phyloP scores from a whole-genome alignment of 306 rosid species.

The Rosa multiflora region DNA sequence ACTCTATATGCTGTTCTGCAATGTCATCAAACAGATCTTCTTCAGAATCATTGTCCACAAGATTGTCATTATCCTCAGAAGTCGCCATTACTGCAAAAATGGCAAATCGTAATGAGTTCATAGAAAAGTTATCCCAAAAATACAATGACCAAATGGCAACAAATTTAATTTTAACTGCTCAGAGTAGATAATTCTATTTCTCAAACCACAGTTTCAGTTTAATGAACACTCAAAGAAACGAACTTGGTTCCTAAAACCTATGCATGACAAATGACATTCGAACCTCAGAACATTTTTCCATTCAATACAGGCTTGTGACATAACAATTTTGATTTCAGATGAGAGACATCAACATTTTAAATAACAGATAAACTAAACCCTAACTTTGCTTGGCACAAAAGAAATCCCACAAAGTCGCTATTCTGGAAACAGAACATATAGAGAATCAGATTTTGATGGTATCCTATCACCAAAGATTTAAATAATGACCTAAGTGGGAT shows the following conservation, averaged over 20 bases:
- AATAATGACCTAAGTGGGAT: not conserved
- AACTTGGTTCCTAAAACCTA: no score
- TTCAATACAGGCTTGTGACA: not conserved
- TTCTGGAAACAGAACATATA: not conserved
- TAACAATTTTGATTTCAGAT: no score
- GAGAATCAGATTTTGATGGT: not conserved
- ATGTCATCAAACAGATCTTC: not conserved
- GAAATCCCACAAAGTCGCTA: not conserved
- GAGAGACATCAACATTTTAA: not conserved
- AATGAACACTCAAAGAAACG: not conserved
- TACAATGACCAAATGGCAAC: not conserved
- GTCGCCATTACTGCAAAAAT: slow-evolving; percentile 2
- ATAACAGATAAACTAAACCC: not conserved
- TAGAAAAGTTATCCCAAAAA: not conserved
- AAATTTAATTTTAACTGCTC: not conserved
- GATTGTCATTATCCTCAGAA: not conserved
- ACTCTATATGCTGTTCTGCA: not conserved
- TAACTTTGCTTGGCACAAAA: not conserved
- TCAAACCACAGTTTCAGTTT: not conserved
- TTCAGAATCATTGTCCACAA: not conserved
- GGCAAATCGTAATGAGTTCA: not conserved
- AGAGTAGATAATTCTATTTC: not conserved
- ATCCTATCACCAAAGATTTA: not conserved
- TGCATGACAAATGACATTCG: no score
- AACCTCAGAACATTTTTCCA: not conserved